phyloP scores from a whole-genome alignment of 2,329 filamentous ascomycete genomes.

The Aphanocladium album region DNA sequence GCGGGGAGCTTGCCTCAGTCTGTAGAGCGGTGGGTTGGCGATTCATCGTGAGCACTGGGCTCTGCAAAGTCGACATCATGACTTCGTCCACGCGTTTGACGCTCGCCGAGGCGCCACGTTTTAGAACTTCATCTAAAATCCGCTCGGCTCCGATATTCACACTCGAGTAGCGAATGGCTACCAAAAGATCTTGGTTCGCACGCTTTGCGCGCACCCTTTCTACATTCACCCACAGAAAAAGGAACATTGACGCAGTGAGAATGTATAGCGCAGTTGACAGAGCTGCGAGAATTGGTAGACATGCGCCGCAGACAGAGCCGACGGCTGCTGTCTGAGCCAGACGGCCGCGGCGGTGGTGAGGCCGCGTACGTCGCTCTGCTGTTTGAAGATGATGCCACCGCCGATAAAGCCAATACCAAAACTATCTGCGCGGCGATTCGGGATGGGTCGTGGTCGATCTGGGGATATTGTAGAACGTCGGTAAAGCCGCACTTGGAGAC shows the following conservation, averaged over 20 bases:
- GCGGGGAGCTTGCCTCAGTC: neutral
- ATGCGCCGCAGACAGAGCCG: neutral
- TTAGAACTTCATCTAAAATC: neutral
- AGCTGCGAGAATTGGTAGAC: neutral
- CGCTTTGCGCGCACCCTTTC: neutral
- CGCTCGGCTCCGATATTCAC: neutral
- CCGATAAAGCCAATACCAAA: slow-evolving; percentile 3
- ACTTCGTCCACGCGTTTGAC: slow-evolving; percentile 1
- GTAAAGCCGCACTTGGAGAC: slow-evolving; percentile 3
- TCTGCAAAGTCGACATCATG: neutral
- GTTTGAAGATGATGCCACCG: slow-evolving; percentile 5
- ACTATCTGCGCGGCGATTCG: slow-evolving; percentile 1
- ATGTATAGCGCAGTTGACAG: neutral
- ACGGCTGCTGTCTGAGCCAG: neutral
- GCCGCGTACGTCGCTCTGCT: slow-evolving; percentile 6
- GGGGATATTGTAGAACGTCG: neutral
- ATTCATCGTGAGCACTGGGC: neutral
- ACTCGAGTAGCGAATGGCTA: neutral
- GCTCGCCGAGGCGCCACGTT: neutral
- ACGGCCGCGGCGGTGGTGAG: neutral
- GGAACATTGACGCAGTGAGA: neutral
- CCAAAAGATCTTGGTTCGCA: neutral
- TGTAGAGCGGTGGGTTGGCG: neutral
- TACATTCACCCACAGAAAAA: neutral
- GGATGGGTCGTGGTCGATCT: neutral